Base-by-base conservation (phyloP, 140 eudicot species). In the Cichorium intybus region DNA sequence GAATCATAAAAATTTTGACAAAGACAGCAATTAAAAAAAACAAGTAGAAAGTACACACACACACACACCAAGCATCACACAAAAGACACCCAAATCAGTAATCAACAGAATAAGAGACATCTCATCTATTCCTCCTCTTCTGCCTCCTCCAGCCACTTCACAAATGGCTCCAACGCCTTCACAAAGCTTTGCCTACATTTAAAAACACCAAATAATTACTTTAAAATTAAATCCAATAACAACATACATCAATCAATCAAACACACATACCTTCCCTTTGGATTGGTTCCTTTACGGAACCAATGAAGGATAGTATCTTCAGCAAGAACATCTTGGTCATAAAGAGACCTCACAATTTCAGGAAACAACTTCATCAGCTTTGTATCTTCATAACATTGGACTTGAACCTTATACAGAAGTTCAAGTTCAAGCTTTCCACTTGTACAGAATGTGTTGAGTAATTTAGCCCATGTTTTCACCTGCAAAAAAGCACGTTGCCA, bases 81-180 rank as follows among this genome's bases (percentile, higher is more conserved):
- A 2, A 31, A 3, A 31, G 6, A 31, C 35, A 31, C 5, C 35
- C 5, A 27, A 6, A 27, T 5, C 31, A 27, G 31, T 27, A 5
- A 27, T 27, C 5, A 27, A 27, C 5, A 5, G 5, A 4, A 27
- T 27, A 27, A 27, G 2, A 27, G 23, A 11, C 37, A 9, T 22
- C 26, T 28, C 16, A 18, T 29, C 82, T 64, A 88, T 43, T 93
- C 99, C 64, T 93, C 99, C 63, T 92, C 98, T 73, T 93, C 99
- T 3, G 99, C 99, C 87, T 93, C 97, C 60, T 93, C 99, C 63
- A 93, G 92, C 99, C 99, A 93, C 74, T 88, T 85, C 53, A 89
- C 94, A 43, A 93, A 93, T 2, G 99, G 95, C 84, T 93, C 99
- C 87, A 93, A 75, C 2, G 99, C 82, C 85, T 93, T 93, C 80